phyloP scores from a whole-genome alignment of 768 basidiomycete genomes.

The Hygrophorus russula region DNA sequence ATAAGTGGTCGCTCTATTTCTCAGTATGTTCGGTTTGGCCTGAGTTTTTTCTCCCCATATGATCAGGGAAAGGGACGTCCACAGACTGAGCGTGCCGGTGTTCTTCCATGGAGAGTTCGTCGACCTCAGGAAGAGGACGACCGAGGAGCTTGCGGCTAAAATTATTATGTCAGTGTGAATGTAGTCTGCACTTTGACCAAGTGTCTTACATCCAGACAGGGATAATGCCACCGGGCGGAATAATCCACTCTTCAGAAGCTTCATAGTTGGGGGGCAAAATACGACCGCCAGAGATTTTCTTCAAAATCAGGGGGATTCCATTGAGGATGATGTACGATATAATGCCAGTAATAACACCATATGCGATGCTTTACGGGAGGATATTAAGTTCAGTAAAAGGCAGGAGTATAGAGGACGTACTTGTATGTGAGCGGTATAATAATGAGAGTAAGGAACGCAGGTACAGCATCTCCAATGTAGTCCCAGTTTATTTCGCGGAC shows the following conservation, averaged over 20 bases:
- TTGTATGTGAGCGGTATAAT: slow-evolving; percentile 74
- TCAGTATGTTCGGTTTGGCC: no score
- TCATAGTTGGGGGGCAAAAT: slow-evolving; percentile 57
- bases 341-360: slow-evolving; percentile 80
- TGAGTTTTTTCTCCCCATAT: no score
- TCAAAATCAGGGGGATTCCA: slow-evolving; percentile 48
- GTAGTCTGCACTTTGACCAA: no score
- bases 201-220: slow-evolving; percentile 54
- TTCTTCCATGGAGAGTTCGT: no score
- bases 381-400: slow-evolving; percentile 5
- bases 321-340: slow-evolving; percentile 63
- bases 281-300: slow-evolving; percentile 43
- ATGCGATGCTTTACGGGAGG: slow-evolving; percentile 52
- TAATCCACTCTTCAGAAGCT: slow-evolving; percentile 52
- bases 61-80: no score
- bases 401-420: slow-evolving; percentile 24
- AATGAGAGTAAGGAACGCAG: slow-evolving; percentile 74
- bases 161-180: no score
- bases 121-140: no score
- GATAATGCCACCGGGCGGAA: slow-evolving; percentile 60
- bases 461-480: slow-evolving; percentile 79
- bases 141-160: no score
- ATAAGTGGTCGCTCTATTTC: no score
- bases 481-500: slow-evolving; percentile 85
- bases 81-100: no score